Percentiles rank a stretch among this genome's conserved stretches.
Conservation (phyloP, 179 eudicot genomes). For the Corrigiola litoralis region DNA sequence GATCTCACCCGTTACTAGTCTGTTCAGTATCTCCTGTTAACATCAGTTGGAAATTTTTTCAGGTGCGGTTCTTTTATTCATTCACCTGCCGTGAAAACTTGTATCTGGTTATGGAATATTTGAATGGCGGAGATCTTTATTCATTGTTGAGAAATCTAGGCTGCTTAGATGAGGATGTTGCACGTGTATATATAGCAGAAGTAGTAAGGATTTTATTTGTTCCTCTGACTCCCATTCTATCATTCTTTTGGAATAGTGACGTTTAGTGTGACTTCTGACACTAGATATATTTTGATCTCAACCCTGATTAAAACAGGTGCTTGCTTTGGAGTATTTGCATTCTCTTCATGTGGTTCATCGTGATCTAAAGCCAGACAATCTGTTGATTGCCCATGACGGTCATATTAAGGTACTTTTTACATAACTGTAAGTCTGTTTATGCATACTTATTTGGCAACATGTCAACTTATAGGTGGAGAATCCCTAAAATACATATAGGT, state of each 20-base stretch:
- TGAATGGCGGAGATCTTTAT: slow-evolving; percentile 96
- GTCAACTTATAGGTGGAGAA: not conserved
- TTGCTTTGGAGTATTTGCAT: slow-evolving; percentile 98
- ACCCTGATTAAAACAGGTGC: slow-evolving; percentile 53
- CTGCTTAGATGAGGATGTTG: slow-evolving; percentile 95
- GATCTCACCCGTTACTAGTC: slow-evolving; percentile 4
- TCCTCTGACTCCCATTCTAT: not conserved
- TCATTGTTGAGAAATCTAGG: slow-evolving; percentile 92
- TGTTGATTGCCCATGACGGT: slow-evolving; percentile 98
- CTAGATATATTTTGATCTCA: not conserved
- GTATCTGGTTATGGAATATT: slow-evolving; percentile 98
- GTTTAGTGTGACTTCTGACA: not conserved
- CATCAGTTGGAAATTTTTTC: slow-evolving; percentile 18
- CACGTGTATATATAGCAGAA: slow-evolving; percentile 96
- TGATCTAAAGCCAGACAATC: slow-evolving; percentile 96
- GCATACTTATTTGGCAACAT: not conserved
- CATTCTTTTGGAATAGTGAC: slow-evolving; percentile 5
- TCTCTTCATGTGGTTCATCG: slow-evolving; percentile 96
- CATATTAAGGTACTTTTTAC: slow-evolving; percentile 78
- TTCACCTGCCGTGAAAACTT: slow-evolving; percentile 98
- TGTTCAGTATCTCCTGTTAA: slow-evolving; percentile 20
- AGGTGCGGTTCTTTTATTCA: slow-evolving; percentile 99
- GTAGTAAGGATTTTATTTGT: slow-evolving; percentile 47
- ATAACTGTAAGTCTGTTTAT: not conserved
- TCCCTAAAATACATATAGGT: no score